These are phyloP conservation scores for Posidonia australis DNA, from an alignment of 106 monocot species.

Conservation along the genomic window DNA sequence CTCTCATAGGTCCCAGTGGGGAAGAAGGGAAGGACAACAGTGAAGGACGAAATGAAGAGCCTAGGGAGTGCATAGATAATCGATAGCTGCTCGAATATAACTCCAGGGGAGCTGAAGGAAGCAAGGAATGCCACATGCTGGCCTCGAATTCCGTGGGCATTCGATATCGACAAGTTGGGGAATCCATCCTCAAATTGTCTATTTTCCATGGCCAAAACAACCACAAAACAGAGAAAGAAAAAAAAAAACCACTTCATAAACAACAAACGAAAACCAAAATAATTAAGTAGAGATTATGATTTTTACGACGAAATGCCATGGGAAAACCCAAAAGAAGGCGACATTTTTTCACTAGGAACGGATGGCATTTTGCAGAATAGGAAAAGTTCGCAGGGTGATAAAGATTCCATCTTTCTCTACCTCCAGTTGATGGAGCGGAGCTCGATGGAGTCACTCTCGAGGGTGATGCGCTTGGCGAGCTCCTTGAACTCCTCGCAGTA, in stretches of 20 bases:
- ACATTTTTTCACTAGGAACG: no score
- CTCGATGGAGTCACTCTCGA: conserved; percentile 73
- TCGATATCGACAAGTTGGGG: conserved; percentile 80
- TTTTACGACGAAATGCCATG: no score
- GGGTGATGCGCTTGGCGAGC: conserved; percentile 60
- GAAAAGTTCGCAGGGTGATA: no score
- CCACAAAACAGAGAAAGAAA: background rate
- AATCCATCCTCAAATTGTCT: conserved; percentile 89
- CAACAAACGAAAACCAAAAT: background rate
- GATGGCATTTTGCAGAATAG: no score
- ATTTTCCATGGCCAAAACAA: background rate
- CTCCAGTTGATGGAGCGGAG: conserved; percentile 81
- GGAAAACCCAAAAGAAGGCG: no score
- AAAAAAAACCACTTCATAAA: background rate
- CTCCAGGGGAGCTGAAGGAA: conserved; percentile 90
- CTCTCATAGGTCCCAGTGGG: conserved; percentile 84
- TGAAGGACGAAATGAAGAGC: conserved; percentile 89
- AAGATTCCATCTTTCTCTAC: conserved; percentile 12
- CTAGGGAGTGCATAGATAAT: conserved; percentile 85
- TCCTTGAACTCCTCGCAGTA: conserved; percentile 86
- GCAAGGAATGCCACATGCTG: conserved; percentile 90
- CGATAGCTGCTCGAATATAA: conserved; percentile 90
- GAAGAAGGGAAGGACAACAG: conserved; percentile 84
- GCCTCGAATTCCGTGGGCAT: conserved; percentile 85
- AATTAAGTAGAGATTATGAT: no score